A percentile compares a stretch with the other conserved stretches of the same genome.
Conservation (phyloP, 2,329 filamentous ascomycete genomes). For the Aspergillus amoenus region DNA sequence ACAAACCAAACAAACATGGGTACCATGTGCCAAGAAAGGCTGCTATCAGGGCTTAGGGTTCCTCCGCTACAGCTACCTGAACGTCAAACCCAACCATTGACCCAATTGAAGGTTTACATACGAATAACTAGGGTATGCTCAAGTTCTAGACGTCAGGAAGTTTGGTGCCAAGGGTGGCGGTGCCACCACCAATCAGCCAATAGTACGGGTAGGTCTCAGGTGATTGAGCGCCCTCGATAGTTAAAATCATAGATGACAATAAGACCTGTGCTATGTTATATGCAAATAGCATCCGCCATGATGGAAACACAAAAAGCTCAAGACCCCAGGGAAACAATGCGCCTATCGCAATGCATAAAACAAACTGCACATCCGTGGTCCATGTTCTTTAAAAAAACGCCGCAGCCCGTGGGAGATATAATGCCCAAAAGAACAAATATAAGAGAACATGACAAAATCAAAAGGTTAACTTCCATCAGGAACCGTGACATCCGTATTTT, state of each 20-base stretch:
- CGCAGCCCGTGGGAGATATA: slow-evolving; percentile 1
- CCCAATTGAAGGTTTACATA: too few relatives aligned
- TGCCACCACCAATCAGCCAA: too few relatives aligned
- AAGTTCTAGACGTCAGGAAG: too few relatives aligned
- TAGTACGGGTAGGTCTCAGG: too few relatives aligned
- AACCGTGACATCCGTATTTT: slow-evolving; percentile 17
- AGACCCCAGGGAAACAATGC: background rate
- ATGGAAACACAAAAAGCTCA: background rate
- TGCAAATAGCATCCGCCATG: background rate
- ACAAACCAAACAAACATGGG: slow-evolving; percentile 13
- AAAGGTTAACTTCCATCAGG: too few relatives aligned
- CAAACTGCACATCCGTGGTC: slow-evolving; percentile 3
- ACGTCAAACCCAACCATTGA: too few relatives aligned
- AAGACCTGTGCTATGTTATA: background rate
- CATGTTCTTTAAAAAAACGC: slow-evolving; percentile 11
- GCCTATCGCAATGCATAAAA: slow-evolving; percentile 13
- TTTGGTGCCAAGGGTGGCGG: too few relatives aligned
- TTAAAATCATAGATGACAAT: background rate
- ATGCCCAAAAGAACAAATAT: background rate
- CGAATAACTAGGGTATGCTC: too few relatives aligned
- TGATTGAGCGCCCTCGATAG: background rate
- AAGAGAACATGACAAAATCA: background rate
- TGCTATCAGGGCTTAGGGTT: slow-evolving; percentile 12
- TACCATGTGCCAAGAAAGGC: slow-evolving; percentile 1
- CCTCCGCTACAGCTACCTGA: background rate